phyloP scores from a whole-genome alignment of 306 rosid species.

The Pachyrhizus erosus region DNA sequence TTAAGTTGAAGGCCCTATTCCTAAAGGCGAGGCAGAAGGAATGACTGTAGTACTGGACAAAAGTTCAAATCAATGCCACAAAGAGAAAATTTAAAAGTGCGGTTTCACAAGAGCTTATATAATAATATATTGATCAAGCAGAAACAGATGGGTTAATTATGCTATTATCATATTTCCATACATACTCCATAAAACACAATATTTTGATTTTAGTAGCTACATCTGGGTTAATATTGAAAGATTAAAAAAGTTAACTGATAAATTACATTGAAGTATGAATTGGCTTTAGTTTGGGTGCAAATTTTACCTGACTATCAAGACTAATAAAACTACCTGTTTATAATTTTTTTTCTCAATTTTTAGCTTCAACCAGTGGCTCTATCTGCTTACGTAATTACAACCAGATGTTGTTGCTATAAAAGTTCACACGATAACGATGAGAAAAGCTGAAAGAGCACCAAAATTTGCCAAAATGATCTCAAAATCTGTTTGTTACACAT shows the following conservation, averaged over 20 bases:
- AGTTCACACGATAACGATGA: conserved; percentile 7
- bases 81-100: neutral
- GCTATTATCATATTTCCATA: neutral
- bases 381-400: neutral
- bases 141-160: neutral
- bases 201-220: neutral
- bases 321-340: conserved; percentile 14
- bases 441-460: neutral
- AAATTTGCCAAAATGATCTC: neutral
- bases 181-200: neutral
- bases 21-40: neutral
- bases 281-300: neutral
- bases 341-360: neutral
- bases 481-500: neutral
- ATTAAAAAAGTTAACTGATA: neutral
- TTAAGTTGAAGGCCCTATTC: neutral
- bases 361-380: conserved; percentile 5
- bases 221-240: neutral
- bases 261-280: neutral
- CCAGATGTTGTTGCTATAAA: neutral
- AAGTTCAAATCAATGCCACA: neutral
- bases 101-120: conserved; percentile 16
- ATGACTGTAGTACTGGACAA: conserved; percentile 2
- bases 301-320: conserved; percentile 14
- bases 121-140: neutral